These are phyloP conservation scores for Calycina marina DNA, from an alignment of 2,329 filamentous ascomycete genomes.

Conservation along the genomic window DNA sequence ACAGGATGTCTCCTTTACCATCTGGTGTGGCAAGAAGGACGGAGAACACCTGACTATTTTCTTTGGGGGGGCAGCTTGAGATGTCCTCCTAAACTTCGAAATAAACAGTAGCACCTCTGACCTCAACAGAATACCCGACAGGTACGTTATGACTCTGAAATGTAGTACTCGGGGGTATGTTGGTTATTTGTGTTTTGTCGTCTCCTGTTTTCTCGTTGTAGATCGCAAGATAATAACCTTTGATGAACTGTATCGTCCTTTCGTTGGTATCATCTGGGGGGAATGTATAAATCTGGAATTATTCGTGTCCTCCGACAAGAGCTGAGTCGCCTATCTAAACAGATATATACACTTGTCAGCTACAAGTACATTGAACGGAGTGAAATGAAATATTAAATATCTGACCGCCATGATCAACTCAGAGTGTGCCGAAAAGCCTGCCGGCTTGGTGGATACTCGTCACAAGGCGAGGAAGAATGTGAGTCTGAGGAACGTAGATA, in stretches of 20 bases:
- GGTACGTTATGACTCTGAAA: constrained; percentile 3
- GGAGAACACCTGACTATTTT: constrained; percentile 1
- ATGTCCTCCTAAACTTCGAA: constrained; percentile 4
- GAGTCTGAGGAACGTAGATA: background rate
- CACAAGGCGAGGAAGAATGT: constrained; percentile 1
- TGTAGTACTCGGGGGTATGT: constrained; percentile 1
- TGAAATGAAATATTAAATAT: constrained; percentile 1
- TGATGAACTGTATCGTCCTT: constrained; percentile 4
- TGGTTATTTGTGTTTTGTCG: constrained; percentile 1
- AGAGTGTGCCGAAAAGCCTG: background rate
- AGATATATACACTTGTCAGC: constrained; percentile 3
- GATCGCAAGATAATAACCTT: constrained; percentile 4
- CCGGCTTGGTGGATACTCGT: background rate
- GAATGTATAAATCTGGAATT: constrained; percentile 1
- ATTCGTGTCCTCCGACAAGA: constrained; percentile 2
- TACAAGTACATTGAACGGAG: constrained; percentile 2
- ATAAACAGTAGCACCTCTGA: constrained; percentile 3
- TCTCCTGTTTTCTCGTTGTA: constrained; percentile 3
- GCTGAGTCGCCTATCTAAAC: constrained; percentile 3
- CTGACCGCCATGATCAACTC: constrained; percentile 2
- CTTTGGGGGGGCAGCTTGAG: constrained; percentile 3
- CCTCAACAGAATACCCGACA: constrained; percentile 6
- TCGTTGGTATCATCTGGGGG: background rate
- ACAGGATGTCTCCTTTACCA: constrained; percentile 8
- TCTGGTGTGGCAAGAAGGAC: constrained; percentile 4